These are phyloP conservation scores for Picochlorum costavermella DNA, from an alignment of 139 green algal species.

Conservation along the genomic window DNA sequence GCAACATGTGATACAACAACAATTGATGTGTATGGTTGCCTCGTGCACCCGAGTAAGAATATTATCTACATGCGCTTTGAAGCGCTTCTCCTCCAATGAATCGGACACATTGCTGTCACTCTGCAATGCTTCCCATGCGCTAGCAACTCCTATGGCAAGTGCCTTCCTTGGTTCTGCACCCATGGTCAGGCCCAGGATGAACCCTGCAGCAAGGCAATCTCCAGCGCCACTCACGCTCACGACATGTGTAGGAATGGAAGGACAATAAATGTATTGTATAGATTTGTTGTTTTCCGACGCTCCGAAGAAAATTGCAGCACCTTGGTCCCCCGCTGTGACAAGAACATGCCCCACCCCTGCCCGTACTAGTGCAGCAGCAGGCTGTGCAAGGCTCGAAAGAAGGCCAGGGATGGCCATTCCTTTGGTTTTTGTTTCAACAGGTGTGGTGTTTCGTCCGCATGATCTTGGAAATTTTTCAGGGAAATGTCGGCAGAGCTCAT, in stretches of 20 bases:
- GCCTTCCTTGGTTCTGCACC: not conserved
- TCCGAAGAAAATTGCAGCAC: constrained; percentile 38
- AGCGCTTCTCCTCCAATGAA: no score
- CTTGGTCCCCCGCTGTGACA: constrained; percentile 42
- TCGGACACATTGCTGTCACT: no score
- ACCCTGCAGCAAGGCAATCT: constrained; percentile 45
- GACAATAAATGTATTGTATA: constrained; percentile 7
- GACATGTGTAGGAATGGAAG: constrained; percentile 34
- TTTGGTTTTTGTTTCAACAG: constrained; percentile 27
- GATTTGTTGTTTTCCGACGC: not conserved
- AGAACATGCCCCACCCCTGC: constrained; percentile 37
- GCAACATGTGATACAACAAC: no score
- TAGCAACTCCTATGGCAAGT: not conserved
- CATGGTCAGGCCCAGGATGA: constrained; percentile 28
- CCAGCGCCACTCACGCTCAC: constrained; percentile 51
- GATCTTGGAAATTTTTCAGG: no score
- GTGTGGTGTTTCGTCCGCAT: no score
- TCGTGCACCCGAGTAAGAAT: no score
- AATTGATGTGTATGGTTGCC: no score
- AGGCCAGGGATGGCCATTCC: not conserved
- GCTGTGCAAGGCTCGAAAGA: not conserved
- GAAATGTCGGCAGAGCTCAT: no score
- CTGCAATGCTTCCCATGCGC: not conserved
- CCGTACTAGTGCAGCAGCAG: constrained; percentile 17
- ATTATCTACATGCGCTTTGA: no score